Evolutionary conservation across 164 flowering plant genomes (phyloP).

Genomic region (Malania oleifera): DNA sequence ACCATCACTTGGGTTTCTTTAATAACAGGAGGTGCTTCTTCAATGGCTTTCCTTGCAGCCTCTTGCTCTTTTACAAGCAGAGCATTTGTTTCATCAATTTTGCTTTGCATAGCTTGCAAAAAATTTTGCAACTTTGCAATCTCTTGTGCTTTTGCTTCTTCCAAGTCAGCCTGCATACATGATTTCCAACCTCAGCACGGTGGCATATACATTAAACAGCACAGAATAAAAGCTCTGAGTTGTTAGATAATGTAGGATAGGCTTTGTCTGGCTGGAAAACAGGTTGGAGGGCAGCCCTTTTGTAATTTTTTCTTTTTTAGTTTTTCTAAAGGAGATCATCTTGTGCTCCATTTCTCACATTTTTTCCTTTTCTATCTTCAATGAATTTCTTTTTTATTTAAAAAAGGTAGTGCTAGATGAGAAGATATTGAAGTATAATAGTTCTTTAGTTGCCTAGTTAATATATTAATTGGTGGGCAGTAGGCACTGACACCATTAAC

Average conservation of each 20-base stretch:
- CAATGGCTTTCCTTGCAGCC: slow-evolving; percentile 43
- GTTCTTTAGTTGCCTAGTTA: too few relatives aligned
- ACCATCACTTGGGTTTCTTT: slow-evolving; percentile 47
- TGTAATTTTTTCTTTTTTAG: too few relatives aligned
- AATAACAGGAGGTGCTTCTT: slow-evolving; percentile 50
- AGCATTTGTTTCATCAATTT: slow-evolving; percentile 45
- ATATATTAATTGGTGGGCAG: too few relatives aligned
- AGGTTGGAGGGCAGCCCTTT: too few relatives aligned
- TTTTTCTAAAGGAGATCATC: too few relatives aligned
- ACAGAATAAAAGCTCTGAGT: neutral
- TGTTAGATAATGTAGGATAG: neutral
- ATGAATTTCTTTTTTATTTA: too few relatives aligned
- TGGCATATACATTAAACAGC: slow-evolving; percentile 1
- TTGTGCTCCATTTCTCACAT: too few relatives aligned
- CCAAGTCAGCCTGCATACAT: slow-evolving; percentile 43
- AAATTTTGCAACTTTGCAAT: slow-evolving; percentile 29
- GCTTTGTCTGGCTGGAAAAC: too few relatives aligned
- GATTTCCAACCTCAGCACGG: slow-evolving; percentile 8
- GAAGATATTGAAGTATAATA: too few relatives aligned
- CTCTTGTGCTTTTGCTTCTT: slow-evolving; percentile 49
- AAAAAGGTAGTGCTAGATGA: too few relatives aligned
- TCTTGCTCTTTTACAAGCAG: slow-evolving; percentile 41
- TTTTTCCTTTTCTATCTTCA: too few relatives aligned
- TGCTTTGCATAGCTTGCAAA: slow-evolving; percentile 38
- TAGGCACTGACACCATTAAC: too few relatives aligned